These are phyloP conservation scores for Solanum chaucha DNA, from an alignment of 257 asterid genomes.

Conservation along the genomic window DNA sequence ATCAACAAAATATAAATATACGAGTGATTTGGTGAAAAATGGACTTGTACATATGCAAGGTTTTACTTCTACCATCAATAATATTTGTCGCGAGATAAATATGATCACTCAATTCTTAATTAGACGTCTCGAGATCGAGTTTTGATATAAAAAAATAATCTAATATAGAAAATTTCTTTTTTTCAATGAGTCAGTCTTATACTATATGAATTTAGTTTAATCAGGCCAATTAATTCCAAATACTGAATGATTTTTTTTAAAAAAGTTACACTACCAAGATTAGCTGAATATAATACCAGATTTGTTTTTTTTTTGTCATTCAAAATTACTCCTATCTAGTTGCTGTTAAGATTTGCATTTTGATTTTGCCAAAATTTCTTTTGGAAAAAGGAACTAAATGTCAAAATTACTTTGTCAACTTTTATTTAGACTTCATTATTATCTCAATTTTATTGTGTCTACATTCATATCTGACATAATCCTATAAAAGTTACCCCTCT, in stretches of 20 bases:
- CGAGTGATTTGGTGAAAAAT: background rate
- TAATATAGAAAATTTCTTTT: background rate
- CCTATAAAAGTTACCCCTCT: background rate
- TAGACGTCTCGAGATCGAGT: accelerated
- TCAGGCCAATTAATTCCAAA: background rate
- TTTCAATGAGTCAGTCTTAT: background rate
- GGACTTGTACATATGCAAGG: background rate
- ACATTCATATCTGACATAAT: background rate
- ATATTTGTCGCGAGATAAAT: background rate
- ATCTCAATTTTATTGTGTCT: background rate
- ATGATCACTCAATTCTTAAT: background rate
- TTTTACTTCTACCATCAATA: background rate
- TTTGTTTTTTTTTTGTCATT: background rate
- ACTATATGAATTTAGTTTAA: background rate
- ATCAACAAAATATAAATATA: background rate
- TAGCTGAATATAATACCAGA: background rate
- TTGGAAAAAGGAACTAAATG: background rate
- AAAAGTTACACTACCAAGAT: background rate
- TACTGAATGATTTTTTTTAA: accelerated
- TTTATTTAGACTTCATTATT: background rate
- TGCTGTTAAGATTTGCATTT: background rate
- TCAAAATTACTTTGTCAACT: background rate
- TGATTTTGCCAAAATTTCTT: background rate
- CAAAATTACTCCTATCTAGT: background rate
- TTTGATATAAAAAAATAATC: background rate